Evolutionary conservation across 164 flowering plant species (phyloP), one percentile per base, ranked within the genome.

Genomic region (Nymphaea thermarum): DNA sequence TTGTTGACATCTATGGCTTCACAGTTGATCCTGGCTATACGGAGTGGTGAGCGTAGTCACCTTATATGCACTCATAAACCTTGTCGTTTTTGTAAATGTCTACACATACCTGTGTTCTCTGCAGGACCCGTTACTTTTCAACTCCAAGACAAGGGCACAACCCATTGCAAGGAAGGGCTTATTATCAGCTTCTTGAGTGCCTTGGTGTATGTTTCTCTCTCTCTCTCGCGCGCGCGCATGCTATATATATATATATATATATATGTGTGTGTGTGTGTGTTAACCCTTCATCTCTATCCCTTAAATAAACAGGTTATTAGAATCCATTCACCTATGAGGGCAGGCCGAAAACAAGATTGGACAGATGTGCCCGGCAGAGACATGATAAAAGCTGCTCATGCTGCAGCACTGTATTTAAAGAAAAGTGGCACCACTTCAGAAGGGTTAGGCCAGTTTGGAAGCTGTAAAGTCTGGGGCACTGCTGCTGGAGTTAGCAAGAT

Each of bases 1-100:
- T 87, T 77, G 98, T 95, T 70, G 90, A 95, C 76, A 92, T 95
- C 57, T 95, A 95, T 82, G 98, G 99, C 71, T 95, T 95, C 77
- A 95, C 99, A 2, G 99, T 95, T 70, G 99, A 95, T 80, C 99
- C 99, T 60, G 97, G 99, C 67, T 95, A 92, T 62, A 91, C 94
- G 15, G 98, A 90, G 76, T 95, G 99, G 99, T 92, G 16, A 79
- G 92, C 42, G 6, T 7, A 36, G 8, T 61, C 2, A 8, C 42
- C 6, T 61, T 61, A n/a, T 61, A 36, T 36, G 42, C 64, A 8
- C 16, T 10, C n/a, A 61, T 11, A 6, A n/a, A 61, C 16, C 64
- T 3, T 7, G 42, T 61, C 16, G 16, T 61, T 7, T 6, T 5
- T 61, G 25, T n/a, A 6, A 61, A 61, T 61, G 25, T n/a, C 16